Percentiles rank a stretch among this genome's conserved stretches.
phyloP scores from a whole-genome alignment of 2,329 filamentous ascomycete genomes.

The Trichoderma citrinoviride region DNA sequence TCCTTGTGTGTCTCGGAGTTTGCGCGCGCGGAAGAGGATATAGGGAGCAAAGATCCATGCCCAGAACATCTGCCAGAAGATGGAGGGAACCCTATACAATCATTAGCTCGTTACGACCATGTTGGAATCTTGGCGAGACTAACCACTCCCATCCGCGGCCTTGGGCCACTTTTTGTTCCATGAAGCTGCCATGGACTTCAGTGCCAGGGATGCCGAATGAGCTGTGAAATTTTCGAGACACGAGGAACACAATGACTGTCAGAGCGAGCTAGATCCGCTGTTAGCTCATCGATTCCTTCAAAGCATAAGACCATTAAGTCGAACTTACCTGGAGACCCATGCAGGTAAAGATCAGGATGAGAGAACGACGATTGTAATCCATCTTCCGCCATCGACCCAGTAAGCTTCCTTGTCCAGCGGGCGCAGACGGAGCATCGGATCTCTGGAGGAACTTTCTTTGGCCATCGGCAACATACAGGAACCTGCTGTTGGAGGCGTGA shows the following conservation, averaged over 20 bases:
- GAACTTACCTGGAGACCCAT: slow-evolving; percentile 55
- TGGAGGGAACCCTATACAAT: slow-evolving; percentile 49
- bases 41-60: slow-evolving; percentile 60
- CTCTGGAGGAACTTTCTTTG: slow-evolving; percentile 45
- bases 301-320: not conserved
- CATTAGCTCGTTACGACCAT: not conserved
- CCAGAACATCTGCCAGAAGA: slow-evolving; percentile 64
- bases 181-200: slow-evolving; percentile 55
- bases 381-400: slow-evolving; percentile 40
- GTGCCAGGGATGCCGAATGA: slow-evolving; percentile 60
- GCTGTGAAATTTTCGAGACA: slow-evolving; percentile 63
- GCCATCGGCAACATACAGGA: slow-evolving; percentile 56
- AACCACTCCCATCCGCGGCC: slow-evolving; percentile 63
- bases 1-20: slow-evolving; percentile 62
- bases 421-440: slow-evolving; percentile 18
- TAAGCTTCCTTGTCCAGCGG: slow-evolving; percentile 30
- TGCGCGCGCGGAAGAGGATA: slow-evolving; percentile 59
- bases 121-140: not conserved
- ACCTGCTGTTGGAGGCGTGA: slow-evolving; percentile 61
- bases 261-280: slow-evolving; percentile 49
- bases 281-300: not conserved
- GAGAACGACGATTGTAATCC: slow-evolving; percentile 49
- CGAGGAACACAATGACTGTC: slow-evolving; percentile 58
- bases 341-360: slow-evolving; percentile 50
- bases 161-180: slow-evolving; percentile 47